These are phyloP conservation scores for Sanguinoderma infundibulare DNA, from an alignment of 1,284 basidiomycete genomes.

Conservation along the genomic window DNA sequence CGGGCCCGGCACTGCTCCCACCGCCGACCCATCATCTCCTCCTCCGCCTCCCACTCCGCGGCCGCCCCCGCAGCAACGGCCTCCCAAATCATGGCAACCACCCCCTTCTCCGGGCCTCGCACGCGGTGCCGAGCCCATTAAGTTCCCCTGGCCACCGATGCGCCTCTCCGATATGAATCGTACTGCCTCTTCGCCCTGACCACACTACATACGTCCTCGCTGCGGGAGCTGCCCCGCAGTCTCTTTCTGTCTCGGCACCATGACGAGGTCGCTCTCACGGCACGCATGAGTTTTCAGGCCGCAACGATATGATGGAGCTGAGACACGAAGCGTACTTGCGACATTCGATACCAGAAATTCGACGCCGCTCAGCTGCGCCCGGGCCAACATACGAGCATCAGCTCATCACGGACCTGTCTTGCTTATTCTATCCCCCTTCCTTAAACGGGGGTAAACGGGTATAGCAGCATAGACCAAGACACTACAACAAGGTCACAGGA, in stretches of 20 bases:
- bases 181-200: too few species aligned
- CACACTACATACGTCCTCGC: too few species aligned
- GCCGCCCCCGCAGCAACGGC: neutral
- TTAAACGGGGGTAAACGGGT: neutral
- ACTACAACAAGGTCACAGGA: neutral
- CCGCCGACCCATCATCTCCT: slow-evolving; percentile 3
- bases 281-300: too few species aligned
- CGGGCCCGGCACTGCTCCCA: slow-evolving; percentile 4
- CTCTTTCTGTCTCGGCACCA: neutral
- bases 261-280: too few species aligned
- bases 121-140: neutral
- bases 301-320: too few species aligned
- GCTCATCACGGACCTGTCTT: too few species aligned
- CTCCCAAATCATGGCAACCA: slow-evolving; percentile 17
- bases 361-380: neutral
- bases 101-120: neutral
- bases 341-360: too few species aligned
- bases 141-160: neutral
- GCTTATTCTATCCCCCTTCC: too few species aligned
- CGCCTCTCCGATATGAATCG: neutral
- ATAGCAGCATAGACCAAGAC: neutral
- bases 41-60: slow-evolving; percentile 7
- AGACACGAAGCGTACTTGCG: too few species aligned
- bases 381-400: neutral
- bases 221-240: too few species aligned